Percentiles rank a stretch among this genome's conserved stretches.
Evolutionary conservation across 305 asterid species (phyloP).

Genomic region (Striga hermonthica): DNA sequence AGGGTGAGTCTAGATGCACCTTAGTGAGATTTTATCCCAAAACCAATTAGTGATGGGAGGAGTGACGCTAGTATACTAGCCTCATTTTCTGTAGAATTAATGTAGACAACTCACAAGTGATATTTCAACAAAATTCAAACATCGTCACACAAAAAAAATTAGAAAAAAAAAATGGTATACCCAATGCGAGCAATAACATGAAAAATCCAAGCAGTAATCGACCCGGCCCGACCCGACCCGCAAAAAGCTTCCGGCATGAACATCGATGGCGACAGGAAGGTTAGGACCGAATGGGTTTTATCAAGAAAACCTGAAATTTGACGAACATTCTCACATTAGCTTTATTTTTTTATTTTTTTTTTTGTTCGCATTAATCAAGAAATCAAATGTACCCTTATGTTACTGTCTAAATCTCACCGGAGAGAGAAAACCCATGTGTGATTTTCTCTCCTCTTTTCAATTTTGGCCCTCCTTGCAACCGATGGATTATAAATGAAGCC

Average conservation of each 20-base stretch:
- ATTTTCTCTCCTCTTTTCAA: constrained; percentile 21
- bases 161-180: constrained; percentile 29
- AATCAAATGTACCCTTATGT: neutral
- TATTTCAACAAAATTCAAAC: too few species aligned
- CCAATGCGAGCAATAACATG: constrained; percentile 41
- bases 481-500: too few species aligned
- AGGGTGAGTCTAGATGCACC: too few species aligned
- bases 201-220: constrained; percentile 38
- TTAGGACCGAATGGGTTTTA: constrained; percentile 13
- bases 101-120: too few species aligned
- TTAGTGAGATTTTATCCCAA: too few species aligned
- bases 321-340: neutral
- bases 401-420: constrained; percentile 28
- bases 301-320: constrained; percentile 30
- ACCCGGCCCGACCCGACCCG: constrained; percentile 38
- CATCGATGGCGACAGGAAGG: constrained; percentile 37
- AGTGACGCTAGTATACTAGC: too few species aligned
- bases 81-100: too few species aligned
- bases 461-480: constrained; percentile 22
- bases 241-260: constrained; percentile 34
- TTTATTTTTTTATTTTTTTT: neutral
- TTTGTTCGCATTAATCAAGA: neutral
- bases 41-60: too few species aligned
- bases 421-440: constrained; percentile 29
- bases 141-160: neutral